phyloP scores from a whole-genome alignment of 139 green algal species.

The Zygnema circumcarinatum region DNA sequence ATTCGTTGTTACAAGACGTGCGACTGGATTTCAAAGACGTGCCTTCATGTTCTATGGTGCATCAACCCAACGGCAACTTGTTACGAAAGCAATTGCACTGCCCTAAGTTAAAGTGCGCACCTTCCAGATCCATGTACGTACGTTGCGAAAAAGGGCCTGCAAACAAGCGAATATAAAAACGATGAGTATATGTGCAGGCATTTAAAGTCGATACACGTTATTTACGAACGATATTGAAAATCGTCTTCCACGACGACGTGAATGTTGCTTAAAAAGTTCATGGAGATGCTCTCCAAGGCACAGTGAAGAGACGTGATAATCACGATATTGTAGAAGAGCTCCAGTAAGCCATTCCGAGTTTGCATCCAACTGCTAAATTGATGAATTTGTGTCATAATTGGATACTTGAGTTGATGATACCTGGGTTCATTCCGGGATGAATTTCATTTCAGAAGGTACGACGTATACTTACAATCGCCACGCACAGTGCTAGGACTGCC shows the following conservation, averaged over 20 bases:
- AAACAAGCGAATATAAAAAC: neutral
- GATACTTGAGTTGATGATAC: no score
- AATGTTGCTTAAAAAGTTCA: neutral
- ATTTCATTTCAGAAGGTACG: no score
- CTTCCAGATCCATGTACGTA: constrained; percentile 45
- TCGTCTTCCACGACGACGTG: no score
- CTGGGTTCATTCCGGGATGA: no score
- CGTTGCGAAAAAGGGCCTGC: constrained; percentile 52
- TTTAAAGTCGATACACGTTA: no score
- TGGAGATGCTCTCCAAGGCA: neutral
- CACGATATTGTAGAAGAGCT: constrained; percentile 17
- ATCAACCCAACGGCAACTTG: neutral
- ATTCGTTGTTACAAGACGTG: neutral
- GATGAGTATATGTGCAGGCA: no score
- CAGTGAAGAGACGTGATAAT: neutral
- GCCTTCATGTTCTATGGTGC: neutral
- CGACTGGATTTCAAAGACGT: neutral
- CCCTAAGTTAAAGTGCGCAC: no score
- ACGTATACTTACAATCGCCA: constrained; percentile 52
- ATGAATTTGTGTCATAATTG: no score
- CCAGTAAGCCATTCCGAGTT: neutral
- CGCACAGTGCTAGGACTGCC: neutral
- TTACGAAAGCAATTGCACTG: no score
- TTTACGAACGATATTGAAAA: no score
- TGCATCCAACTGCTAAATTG: no score